phyloP scores from a whole-genome alignment of 768 basidiomycete genomes.

The Tylopilus sp. region DNA sequence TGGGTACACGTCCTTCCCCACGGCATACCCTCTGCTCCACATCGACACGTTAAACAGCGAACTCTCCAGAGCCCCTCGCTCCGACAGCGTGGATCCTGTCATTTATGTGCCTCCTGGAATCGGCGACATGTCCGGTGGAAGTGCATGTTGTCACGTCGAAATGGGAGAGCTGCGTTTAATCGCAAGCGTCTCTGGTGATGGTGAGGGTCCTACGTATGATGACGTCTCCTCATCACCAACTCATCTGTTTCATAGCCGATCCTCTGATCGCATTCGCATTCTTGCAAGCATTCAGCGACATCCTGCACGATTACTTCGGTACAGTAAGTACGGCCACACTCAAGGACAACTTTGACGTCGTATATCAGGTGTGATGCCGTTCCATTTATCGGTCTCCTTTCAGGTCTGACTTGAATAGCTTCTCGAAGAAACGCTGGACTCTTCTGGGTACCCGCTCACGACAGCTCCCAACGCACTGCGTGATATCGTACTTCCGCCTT shows the following conservation, averaged over 20 bases:
- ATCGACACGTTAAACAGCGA: slow-evolving; percentile 83
- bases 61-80: slow-evolving; percentile 50
- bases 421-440: slow-evolving; percentile 92
- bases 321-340: slow-evolving; percentile 74
- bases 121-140: slow-evolving; percentile 41
- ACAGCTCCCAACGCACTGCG: slow-evolving; percentile 87
- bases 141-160: slow-evolving; percentile 81
- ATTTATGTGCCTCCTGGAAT: slow-evolving; percentile 54
- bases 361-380: slow-evolving; percentile 70
- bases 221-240: background rate
- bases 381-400: background rate
- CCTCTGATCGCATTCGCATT: slow-evolving; percentile 89
- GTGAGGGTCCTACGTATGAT: slow-evolving; percentile 37
- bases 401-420: slow-evolving; percentile 46
- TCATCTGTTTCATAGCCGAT: slow-evolving; percentile 55
- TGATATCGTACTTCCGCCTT: slow-evolving; percentile 91
- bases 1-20: slow-evolving; percentile 73
- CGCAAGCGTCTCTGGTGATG: slow-evolving; percentile 79
- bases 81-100: slow-evolving; percentile 68
- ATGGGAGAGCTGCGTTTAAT: slow-evolving; percentile 73
- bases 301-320: slow-evolving; percentile 85
- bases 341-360: slow-evolving; percentile 91
- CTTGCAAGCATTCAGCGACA: slow-evolving; percentile 78
- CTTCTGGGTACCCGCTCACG: slow-evolving; percentile 88
- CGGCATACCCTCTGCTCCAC: slow-evolving; percentile 80